Evolutionary conservation across 805 yeast species (phyloP).

Genomic region (Yamadazyma nakazawae): DNA sequence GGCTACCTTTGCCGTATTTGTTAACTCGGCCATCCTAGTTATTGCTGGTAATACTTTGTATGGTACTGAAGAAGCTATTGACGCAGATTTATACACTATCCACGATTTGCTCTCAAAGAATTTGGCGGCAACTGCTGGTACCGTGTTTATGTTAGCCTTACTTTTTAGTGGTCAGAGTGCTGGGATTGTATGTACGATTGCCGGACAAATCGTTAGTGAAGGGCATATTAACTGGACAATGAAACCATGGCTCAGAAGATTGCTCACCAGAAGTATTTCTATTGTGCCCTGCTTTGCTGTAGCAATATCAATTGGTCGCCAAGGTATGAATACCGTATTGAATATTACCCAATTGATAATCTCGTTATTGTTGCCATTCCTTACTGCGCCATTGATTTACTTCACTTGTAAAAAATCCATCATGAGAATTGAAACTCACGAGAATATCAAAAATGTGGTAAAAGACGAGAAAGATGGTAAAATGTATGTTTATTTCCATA

Average conservation of each 20-base stretch:
- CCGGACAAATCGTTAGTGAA: slow-evolving; percentile 90
- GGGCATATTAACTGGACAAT: slow-evolving; percentile 84
- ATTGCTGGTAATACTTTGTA: slow-evolving; percentile 79
- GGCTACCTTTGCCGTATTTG: slow-evolving; percentile 78
- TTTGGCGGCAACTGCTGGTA: slow-evolving; percentile 76
- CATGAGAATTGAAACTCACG: slow-evolving; percentile 55
- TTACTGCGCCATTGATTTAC: slow-evolving; percentile 80
- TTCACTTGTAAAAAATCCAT: slow-evolving; percentile 68
- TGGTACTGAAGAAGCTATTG: slow-evolving; percentile 65
- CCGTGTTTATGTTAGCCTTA: slow-evolving; percentile 79
- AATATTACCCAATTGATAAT: slow-evolving; percentile 85
- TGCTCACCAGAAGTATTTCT: slow-evolving; percentile 73
- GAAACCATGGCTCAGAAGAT: slow-evolving; percentile 75
- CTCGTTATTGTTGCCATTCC: slow-evolving; percentile 77
- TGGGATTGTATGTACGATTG: slow-evolving; percentile 88
- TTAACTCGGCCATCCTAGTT: slow-evolving; percentile 77
- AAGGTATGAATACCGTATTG: slow-evolving; percentile 67
- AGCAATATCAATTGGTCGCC: slow-evolving; percentile 66
- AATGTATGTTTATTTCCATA: slow-evolving; percentile 52
- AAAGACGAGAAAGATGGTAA: slow-evolving; percentile 11
- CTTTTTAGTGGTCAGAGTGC: slow-evolving; percentile 87
- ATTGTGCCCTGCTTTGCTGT: slow-evolving; percentile 78
- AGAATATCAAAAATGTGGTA: slow-evolving; percentile 14
- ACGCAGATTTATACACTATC: slow-evolving; percentile 80
- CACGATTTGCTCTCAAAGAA: slow-evolving; percentile 57